These are phyloP conservation scores for Eucalyptus cladocalyx DNA, from an alignment of 345 rosid genomes.

Conservation along the genomic window DNA sequence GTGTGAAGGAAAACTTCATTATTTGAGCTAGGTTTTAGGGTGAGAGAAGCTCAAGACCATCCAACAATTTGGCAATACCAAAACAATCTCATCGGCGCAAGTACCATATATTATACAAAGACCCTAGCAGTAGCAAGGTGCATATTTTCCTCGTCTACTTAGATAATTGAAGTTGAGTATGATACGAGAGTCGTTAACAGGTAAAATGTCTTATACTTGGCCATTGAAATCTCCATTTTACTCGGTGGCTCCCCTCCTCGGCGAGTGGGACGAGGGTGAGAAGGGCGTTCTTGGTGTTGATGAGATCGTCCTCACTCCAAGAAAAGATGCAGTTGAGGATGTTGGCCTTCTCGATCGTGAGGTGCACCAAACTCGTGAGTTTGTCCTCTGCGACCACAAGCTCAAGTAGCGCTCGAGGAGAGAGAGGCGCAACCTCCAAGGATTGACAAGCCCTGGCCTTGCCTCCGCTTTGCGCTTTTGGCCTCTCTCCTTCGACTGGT, in stretches of 20 bases:
- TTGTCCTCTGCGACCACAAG: neutral
- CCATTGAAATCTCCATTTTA: conserved; percentile 24
- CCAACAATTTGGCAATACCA: neutral
- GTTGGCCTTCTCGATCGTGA: neutral
- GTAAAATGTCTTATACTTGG: neutral
- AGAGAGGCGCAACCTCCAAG: neutral
- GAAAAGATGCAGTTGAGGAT: neutral
- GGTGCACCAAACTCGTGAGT: neutral
- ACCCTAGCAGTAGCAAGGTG: neutral
- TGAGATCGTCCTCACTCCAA: neutral
- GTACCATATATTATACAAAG: neutral
- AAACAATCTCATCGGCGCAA: conserved; percentile 10
- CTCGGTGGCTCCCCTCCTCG: neutral
- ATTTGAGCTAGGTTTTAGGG: accelerated
- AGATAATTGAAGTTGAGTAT: neutral
- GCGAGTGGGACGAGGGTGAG: neutral
- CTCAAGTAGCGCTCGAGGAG: neutral
- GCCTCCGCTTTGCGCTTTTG: neutral
- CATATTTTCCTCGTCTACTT: neutral
- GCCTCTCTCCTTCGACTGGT: neutral
- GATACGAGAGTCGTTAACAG: neutral
- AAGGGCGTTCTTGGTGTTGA: neutral
- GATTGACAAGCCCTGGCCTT: neutral
- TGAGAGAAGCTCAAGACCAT: accelerated
- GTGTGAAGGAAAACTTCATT: accelerated